These are phyloP conservation scores for Bipolaris sorokiniana DNA, from an alignment of 2,329 filamentous ascomycete species.

Conservation along the genomic window DNA sequence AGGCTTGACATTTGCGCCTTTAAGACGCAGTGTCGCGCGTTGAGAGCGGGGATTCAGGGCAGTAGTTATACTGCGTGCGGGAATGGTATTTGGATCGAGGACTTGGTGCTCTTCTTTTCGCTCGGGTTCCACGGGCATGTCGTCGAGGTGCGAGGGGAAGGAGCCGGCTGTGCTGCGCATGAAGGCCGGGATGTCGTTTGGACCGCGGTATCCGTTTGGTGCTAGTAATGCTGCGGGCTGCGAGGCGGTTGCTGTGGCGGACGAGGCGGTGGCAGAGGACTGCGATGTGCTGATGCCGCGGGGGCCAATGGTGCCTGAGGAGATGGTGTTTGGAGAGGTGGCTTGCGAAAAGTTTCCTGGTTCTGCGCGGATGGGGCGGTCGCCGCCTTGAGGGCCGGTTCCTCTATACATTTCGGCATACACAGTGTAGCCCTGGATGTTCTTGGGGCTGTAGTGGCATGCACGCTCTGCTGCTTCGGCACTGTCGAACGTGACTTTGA, in stretches of 20 bases:
- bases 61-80: constrained; percentile 27
- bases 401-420: constrained; percentile 57
- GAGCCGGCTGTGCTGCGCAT: constrained; percentile 28
- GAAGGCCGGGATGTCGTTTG: constrained; percentile 25
- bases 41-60: constrained; percentile 29
- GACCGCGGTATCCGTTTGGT: constrained; percentile 24
- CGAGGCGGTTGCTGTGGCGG: constrained; percentile 48
- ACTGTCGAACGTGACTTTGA: constrained; percentile 63
- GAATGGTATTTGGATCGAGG: constrained; percentile 22
- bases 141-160: constrained; percentile 33
- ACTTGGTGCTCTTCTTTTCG: constrained; percentile 43
- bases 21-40: constrained; percentile 37
- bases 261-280: constrained; percentile 50
- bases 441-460: constrained; percentile 55
- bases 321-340: constrained; percentile 45
- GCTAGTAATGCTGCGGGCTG: constrained; percentile 22
- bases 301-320: constrained; percentile 41
- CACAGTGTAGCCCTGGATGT: constrained; percentile 55
- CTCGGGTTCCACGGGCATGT: constrained; percentile 14
- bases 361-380: constrained; percentile 52
- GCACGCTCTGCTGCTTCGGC: constrained; percentile 57
- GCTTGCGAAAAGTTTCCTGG: constrained; percentile 35
- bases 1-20: constrained; percentile 46
- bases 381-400: constrained; percentile 51
- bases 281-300: constrained; percentile 25